Base-by-base conservation (phyloP, 768 basidiomycete genomes). In the Mycena rosella region DNA sequence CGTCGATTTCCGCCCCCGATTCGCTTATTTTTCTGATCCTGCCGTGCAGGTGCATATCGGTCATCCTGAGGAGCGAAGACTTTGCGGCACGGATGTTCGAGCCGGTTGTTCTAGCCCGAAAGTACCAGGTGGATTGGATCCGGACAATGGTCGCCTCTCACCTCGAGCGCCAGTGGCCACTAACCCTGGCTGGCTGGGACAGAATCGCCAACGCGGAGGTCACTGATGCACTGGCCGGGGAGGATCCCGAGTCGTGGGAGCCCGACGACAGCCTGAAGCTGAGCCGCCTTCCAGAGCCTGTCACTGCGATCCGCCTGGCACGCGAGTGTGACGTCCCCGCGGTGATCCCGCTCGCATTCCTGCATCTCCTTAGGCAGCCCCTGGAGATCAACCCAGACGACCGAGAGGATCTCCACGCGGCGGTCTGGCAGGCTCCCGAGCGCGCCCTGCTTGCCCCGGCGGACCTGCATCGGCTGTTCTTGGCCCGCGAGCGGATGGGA, bases 51-150 rank as follows among this genome's bases (percentile, higher is more conserved):
- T 34, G 22, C 30, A 53, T 53, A 27, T 34, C 51, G 10, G 4
- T 30, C 3, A 32, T 44, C 7, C 57, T 65, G 20, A 44, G 30
- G 8, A 8, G 13, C 17, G n/a, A 47, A 2, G 45, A 56, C 24
- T 63, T 63, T 29, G 22, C 54, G 24, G 5, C 24, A 5, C 36
- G 26, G 22, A 48, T 63, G 44, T 18, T 47, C 5, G 59, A 34
- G 18, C 53, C 65, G 7, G 15, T 27, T 24, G 5, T n/a, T 9
- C 14, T 67, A 26, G 65, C 60, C 20, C 56, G 55, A 17, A 61
- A 60, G 15, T 67, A 66, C 44, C 59, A 67, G 42, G 54, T 61
- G 29, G 53, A 60, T 27, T 66, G 65, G 58, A 66, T 66, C 20
- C 30, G 51, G 20, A 44, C 47, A 47, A 44, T 66, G 58, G 44